Evolutionary conservation across 225 moss, liverwort and hornwort genomes (phyloP).

Genomic region (Polytrichum formosum): DNA sequence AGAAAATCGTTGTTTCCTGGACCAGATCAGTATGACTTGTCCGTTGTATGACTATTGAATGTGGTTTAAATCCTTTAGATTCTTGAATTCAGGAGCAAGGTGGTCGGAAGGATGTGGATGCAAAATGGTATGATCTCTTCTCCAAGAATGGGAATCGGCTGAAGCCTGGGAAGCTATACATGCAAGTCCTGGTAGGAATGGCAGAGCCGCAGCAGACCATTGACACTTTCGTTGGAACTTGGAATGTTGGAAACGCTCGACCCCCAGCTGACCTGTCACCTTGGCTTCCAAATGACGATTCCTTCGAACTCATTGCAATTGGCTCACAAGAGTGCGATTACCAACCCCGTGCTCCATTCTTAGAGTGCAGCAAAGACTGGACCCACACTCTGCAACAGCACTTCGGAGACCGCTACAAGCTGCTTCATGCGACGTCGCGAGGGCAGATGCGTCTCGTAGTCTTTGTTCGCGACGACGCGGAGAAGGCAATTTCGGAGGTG

Average conservation of each 20-base stretch:
- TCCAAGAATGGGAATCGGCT: conserved; percentile 34
- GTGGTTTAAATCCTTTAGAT: no score
- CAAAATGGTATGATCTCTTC: conserved; percentile 46
- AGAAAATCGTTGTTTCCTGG: no score
- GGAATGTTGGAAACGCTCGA: conserved; percentile 69
- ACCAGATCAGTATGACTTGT: no score
- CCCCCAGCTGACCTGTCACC: conserved; percentile 53
- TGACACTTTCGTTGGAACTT: conserved; percentile 49
- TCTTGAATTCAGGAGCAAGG: neutral
- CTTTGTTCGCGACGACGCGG: conserved; percentile 47
- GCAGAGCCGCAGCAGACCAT: conserved; percentile 57
- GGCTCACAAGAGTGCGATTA: conserved; percentile 69
- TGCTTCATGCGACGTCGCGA: conserved; percentile 46
- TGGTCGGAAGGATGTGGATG: conserved; percentile 27
- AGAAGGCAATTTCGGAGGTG: conserved; percentile 58
- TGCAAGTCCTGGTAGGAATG: conserved; percentile 44
- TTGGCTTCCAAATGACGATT: conserved; percentile 41
- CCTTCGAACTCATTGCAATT: conserved; percentile 49
- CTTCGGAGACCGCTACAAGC: conserved; percentile 41
- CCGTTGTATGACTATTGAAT: no score
- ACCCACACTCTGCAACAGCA: conserved; percentile 40
- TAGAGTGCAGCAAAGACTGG: conserved; percentile 58
- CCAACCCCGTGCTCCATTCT: conserved; percentile 36
- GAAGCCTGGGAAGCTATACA: conserved; percentile 52
- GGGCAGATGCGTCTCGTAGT: conserved; percentile 64